Base-by-base conservation (phyloP, 108 stramenopile genomes). In the Fistulifera pelliculosa region DNA sequence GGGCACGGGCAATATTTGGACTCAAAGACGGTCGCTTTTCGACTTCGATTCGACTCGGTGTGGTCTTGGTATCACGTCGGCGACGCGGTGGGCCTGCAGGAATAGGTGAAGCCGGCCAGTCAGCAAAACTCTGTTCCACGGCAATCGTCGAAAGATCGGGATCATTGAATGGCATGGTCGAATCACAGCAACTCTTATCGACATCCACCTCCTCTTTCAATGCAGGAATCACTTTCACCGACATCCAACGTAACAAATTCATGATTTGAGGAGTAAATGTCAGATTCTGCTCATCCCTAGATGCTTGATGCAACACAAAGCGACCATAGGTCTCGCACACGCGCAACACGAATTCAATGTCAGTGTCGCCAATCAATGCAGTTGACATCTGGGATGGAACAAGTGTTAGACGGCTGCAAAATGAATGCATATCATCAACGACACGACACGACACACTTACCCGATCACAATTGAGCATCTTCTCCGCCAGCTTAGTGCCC, bases 221-320 rank as follows among this genome's bases (percentile, higher is more conserved):
- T 10, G 69, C 71, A 10, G 83, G 83, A 40, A 84, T 27, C 19
- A 84, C 72, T 19, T 64, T 65, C 5, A 74, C 52, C 8, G 79
- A 73, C 11, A 81, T 66, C 89, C 89, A 91, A 15, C 54, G 52
- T 6, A 91, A 51, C 14, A 87, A 64, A 15, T 54, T 25, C 38
- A 53, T 56, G 2, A 67, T 63, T 57, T 65, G 55, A 48, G 24
- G 56, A 31, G 50, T 71, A 35, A 72, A 56, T 31, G 47, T 64
- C 31, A 63, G 47, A 27, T 49, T 38, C 1, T 68, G 68, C 14
- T 54, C 65, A 14, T 42, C 56, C 14, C 41, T 50, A 17, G 79
- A 75, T 58, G 65, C 79, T 58, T 76, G 74, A 66, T 90, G 88
- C 26, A 90, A 50, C 2, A 64, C 72, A 18, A 90, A 60, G 16